A percentile compares a stretch with the other conserved stretches of the same genome.
Conservation (phyloP, 2,329 filamentous ascomycete genomes). For the Colletotrichum orbiculare region DNA sequence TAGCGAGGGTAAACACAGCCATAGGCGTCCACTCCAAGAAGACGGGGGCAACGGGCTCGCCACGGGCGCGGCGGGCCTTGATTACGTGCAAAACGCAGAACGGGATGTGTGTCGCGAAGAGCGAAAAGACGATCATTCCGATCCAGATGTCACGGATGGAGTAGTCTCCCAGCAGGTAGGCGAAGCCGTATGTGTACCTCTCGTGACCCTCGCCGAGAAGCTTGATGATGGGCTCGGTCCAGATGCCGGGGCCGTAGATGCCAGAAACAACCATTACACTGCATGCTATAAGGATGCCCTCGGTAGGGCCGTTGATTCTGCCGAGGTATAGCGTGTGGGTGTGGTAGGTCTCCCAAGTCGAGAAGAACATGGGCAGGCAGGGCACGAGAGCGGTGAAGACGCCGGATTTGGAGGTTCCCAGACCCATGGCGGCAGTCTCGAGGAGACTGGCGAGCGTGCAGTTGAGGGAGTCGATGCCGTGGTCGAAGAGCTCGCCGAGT, state of each 20-base stretch:
- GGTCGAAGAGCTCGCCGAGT: conserved; percentile 96
- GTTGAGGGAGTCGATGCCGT: conserved; percentile 98
- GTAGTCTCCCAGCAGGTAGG: conserved; percentile 72
- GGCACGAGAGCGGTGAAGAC: conserved; percentile 93
- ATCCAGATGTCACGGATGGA: conserved; percentile 93
- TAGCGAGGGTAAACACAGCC: conserved; percentile 79
- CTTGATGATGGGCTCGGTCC: conserved; percentile 79
- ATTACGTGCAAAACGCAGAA: conserved; percentile 91
- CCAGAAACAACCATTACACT: conserved; percentile 87
- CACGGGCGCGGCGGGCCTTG: conserved; percentile 76
- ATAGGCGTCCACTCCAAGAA: conserved; percentile 97
- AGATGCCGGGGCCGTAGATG: conserved; percentile 88
- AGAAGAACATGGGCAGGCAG: conserved; percentile 98
- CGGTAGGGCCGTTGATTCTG: conserved; percentile 96
- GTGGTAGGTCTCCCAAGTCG: conserved; percentile 99
- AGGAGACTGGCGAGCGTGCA: conserved; percentile 93
- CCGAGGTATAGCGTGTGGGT: conserved; percentile 97
- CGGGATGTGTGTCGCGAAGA: conserved; percentile 82
- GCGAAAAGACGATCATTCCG: conserved; percentile 71
- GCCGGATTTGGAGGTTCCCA: conserved; percentile 85
- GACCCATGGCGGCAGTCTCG: conserved; percentile 92
- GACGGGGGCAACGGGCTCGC: conserved; percentile 81
- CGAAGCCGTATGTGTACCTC: conserved; percentile 61
- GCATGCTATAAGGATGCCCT: conserved; percentile 91
- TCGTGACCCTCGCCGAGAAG: conserved; percentile 70